phyloP scores from a whole-genome alignment of 768 basidiomycete species.

The Russula earlei region DNA sequence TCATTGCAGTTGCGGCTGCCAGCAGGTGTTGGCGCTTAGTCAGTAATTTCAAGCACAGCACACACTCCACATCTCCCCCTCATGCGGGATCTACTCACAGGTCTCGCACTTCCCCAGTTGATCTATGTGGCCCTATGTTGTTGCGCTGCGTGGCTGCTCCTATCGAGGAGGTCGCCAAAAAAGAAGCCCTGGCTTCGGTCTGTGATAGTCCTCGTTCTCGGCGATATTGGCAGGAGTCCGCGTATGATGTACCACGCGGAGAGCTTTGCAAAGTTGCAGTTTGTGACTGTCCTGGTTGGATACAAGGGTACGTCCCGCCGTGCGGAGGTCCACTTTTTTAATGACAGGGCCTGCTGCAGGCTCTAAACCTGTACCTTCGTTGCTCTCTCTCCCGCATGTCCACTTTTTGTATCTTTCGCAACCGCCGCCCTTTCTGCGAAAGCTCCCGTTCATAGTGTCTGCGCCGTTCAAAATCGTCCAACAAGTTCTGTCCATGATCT shows the following conservation, averaged over 20 bases:
- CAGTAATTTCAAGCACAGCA: background rate
- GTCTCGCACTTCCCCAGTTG: background rate
- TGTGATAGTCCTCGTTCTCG: constrained; percentile 85
- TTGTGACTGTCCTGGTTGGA: constrained; percentile 73
- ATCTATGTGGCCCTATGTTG: background rate
- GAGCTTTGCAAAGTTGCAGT: constrained; percentile 75
- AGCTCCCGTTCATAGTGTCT: constrained; percentile 56
- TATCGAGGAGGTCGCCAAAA: background rate
- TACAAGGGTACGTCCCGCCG: constrained; percentile 52
- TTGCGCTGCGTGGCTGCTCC: background rate
- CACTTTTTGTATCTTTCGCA: constrained; percentile 59
- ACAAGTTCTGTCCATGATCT: constrained; percentile 56
- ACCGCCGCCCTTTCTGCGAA: constrained; percentile 43
- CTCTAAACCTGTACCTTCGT: constrained; percentile 64
- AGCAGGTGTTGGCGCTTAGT: no score
- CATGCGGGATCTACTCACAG: background rate
- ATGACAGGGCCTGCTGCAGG: constrained; percentile 34
- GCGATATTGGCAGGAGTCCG: constrained; percentile 92
- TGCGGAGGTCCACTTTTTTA: background rate
- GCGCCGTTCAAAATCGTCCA: constrained; percentile 75
- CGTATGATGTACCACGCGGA: constrained; percentile 99
- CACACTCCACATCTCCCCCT: background rate
- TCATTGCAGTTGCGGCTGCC: no score
- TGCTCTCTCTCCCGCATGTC: constrained; percentile 57
- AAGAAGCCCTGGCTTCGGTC: constrained; percentile 40